Evolutionary conservation across 192 early-diverging fungal species (phyloP), one percentile per base, ranked within the genome.

Genomic region (Kickxella alabastrina): DNA sequence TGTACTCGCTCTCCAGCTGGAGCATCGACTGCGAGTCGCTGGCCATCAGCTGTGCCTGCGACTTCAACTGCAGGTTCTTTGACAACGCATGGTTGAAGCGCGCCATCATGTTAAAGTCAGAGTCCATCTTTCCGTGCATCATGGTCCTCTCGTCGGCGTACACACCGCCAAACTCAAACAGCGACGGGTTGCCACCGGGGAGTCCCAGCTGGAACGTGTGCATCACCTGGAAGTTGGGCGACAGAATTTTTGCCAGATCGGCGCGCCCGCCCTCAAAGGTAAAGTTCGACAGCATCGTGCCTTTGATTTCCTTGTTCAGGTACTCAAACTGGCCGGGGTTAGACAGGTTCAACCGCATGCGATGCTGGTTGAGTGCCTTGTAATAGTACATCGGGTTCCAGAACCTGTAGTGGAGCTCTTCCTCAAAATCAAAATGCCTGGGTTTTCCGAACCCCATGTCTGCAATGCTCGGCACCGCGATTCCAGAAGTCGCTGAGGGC

Each of bases 241-340:
- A 92, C 63, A 96, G 73, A n/a, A 92, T 82, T 59, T 93, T 95
- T 21, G 88, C 83, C 53, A 98, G 80, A 54, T 98, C 92, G 44
- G 92, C 90, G 52, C 92, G 90, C 5, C 87, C 95, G 52, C 97
- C 97, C 51, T 99, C 93, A 64, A 98, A 90, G 57, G 91, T 69
- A 70, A 87, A 86, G 72, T 90, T 86, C 17, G 92, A 87, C 59
- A 89, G 77, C 70, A 95, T 87, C 17, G 87, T 83, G 43, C 71
- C 85, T 32, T 70, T 64, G 42, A 75, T 54, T 29, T 73, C 65
- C 56, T 56, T 59, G 66, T 59, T 64, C 37, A 68, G 47, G 23
- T 50, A 39, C 49, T 75, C 73, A 57, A 68, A 65, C 65, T 65
- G 65, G 10, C 73, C 73, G 0, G 73, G 73, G 41, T 75, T 65